Base-by-base conservation (phyloP, 176 grass and related monocot genomes). In the Carex scoparia region DNA sequence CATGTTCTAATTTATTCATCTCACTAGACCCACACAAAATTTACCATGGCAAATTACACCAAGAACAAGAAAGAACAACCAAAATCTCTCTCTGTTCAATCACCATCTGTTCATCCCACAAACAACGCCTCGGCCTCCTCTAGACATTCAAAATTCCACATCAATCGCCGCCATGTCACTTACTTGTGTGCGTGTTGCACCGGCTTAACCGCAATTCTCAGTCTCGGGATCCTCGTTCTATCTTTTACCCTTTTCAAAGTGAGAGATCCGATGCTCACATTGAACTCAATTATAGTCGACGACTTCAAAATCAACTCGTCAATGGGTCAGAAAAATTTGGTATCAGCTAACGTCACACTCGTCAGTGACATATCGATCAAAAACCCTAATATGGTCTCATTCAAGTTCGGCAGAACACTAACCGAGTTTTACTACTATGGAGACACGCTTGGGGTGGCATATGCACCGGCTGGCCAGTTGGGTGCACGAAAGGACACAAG, bases 381-480 rank as follows among this genome's bases (percentile, higher is more conserved):
- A 85, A 98, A 98, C 89, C 89, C 91, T 6, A 98, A 94, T 85
- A 33, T 87, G 4, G 91, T 88, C 31, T 90, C 95, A 13, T 83
- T 98, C 84, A 51, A 53, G 74, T 98, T 94, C 89, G 84, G 63
- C 10, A 69, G 1, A 53, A 91, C 87, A 16, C 48, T 79, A 13
- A 97, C 92, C 14, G 76, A 89, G 59, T 86, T 97, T 7, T 67
- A 82, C 87, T 88, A 89, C 72, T 54, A 5, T 19, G 87, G 42
- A 8, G 55, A 79, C 67, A 87, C 38, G 31, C 54, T 97, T 5
- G 90, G 90, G 37, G 86, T 93, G 70, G 86, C 62, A 72, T 91
- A 91, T 87, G 84, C 83, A 65, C 91, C 94, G 40, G 86, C 58
- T 15, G 91, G 94, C 59, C 4, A 72, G 67, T 86, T 88, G 7